These are phyloP conservation scores for Raphanus hybrid DNA, from an alignment of 441 rosid genomes.

Conservation along the genomic window DNA sequence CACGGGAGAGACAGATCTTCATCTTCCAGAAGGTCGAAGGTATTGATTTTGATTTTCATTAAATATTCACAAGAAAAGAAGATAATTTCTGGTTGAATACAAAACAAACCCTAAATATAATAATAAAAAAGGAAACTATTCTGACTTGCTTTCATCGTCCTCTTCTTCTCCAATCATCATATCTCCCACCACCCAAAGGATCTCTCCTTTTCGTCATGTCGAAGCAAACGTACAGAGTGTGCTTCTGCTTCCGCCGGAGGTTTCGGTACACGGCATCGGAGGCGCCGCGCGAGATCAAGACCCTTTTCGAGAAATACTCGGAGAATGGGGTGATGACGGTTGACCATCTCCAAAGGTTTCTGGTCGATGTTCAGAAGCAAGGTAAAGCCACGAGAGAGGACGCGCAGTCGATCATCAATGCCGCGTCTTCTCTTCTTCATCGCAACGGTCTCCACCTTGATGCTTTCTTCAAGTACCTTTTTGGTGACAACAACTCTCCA, in stretches of 20 bases:
- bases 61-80: not conserved
- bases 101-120: not conserved
- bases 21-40: not conserved
- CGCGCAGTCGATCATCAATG: conserved; percentile 64
- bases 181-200: conserved; percentile 12
- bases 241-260: conserved; percentile 81
- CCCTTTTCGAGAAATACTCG: conserved; percentile 62
- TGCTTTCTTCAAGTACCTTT: conserved; percentile 80
- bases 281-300: conserved; percentile 77
- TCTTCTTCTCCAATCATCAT: conserved; percentile 14
- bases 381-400: conserved; percentile 66
- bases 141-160: conserved; percentile 14
- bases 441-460: conserved; percentile 68
- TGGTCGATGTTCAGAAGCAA: conserved; percentile 73
- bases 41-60: conserved; percentile 6
- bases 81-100: not conserved
- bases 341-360: conserved; percentile 67
- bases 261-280: conserved; percentile 67
- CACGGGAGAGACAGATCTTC: conserved; percentile 13
- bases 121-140: not conserved
- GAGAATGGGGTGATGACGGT: conserved; percentile 67
- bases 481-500: conserved; percentile 64
- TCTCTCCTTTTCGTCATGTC: conserved; percentile 54
- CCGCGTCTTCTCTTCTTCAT: conserved; percentile 54
- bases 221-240: conserved; percentile 78